phyloP scores from a whole-genome alignment of 139 green algal species.

The Chlamydomonas schloesseri region DNA sequence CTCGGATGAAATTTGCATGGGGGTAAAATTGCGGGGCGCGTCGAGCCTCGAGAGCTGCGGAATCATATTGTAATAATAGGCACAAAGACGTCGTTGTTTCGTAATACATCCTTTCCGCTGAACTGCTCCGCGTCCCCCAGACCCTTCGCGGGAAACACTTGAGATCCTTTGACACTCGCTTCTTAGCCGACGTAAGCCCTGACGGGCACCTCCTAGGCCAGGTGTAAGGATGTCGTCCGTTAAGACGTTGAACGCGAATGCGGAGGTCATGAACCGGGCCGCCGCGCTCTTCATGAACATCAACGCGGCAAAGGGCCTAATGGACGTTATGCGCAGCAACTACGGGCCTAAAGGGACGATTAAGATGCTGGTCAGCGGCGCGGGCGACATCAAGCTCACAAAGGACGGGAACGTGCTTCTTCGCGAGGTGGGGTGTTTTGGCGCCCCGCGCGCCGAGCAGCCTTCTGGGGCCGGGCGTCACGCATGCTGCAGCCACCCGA shows the following conservation, averaged over 20 bases:
- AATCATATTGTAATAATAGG: too few relatives aligned
- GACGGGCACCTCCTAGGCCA: too few relatives aligned
- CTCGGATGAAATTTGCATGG: too few relatives aligned
- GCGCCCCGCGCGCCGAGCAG: too few relatives aligned
- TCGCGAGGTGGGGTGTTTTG: slow-evolving; percentile 66
- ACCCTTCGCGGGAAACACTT: not conserved
- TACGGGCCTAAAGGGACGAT: slow-evolving; percentile 98
- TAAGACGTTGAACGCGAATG: slow-evolving; percentile 94
- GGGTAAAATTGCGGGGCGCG: too few relatives aligned
- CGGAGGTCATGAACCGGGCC: slow-evolving; percentile 90
- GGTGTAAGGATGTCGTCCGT: slow-evolving; percentile 77
- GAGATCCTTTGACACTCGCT: not conserved
- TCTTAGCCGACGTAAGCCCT: not conserved
- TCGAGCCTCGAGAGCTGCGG: too few relatives aligned
- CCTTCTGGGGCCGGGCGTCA: too few relatives aligned
- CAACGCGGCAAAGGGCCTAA: slow-evolving; percentile 97
- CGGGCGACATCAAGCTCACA: slow-evolving; percentile 97
- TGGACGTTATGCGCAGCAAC: slow-evolving; percentile 99
- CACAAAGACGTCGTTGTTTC: too few relatives aligned
- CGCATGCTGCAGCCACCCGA: too few relatives aligned
- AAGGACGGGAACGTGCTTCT: slow-evolving; percentile 98
- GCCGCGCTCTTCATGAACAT: slow-evolving; percentile 99
- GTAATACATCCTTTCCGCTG: too few relatives aligned
- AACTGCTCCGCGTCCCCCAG: too few relatives aligned
- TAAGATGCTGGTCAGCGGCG: slow-evolving; percentile 98